A percentile compares a stretch with the other conserved stretches of the same genome.
phyloP scores from a whole-genome alignment of 2,329 filamentous ascomycete genomes.

The Fusarium foetens region DNA sequence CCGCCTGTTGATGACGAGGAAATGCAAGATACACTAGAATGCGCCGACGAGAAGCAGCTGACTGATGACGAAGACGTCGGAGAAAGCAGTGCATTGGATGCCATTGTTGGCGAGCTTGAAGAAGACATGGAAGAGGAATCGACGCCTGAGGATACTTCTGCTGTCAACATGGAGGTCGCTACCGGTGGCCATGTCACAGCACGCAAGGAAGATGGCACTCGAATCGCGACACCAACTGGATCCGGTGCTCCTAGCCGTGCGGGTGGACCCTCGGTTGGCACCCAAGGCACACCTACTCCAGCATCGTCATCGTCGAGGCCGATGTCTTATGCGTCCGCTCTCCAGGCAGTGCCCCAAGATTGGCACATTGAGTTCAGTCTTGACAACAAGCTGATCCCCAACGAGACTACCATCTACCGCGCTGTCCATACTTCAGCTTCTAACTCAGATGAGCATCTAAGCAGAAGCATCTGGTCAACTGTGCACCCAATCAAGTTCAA shows the following conservation, averaged over 20 bases:
- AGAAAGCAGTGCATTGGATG: conserved; percentile 76
- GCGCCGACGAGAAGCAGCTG: conserved; percentile 89
- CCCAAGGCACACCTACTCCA: conserved; percentile 59
- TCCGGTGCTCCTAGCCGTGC: conserved; percentile 53
- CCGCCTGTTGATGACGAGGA: conserved; percentile 69
- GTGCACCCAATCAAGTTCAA: conserved; percentile 93
- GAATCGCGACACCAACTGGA: conserved; percentile 83
- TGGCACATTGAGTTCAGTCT: conserved; percentile 98
- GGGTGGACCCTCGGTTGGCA: conserved; percentile 53
- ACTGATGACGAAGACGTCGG: conserved; percentile 76
- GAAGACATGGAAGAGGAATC: conserved; percentile 80
- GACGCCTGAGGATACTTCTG: conserved; percentile 76
- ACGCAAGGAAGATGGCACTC: conserved; percentile 89
- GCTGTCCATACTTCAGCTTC: conserved; percentile 77
- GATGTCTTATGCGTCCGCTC: conserved; percentile 85
- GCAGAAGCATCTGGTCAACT: conserved; percentile 86
- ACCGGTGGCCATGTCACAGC: conserved; percentile 89
- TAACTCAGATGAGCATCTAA: conserved; percentile 69
- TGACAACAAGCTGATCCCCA: conserved; percentile 82
- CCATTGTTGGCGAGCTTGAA: conserved; percentile 90
- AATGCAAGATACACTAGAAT: conserved; percentile 80
- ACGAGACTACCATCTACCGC: conserved; percentile 95
- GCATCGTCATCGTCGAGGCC: conserved; percentile 70
- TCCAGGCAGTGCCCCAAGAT: conserved; percentile 84
- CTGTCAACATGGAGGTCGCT: conserved; percentile 91